Percentiles rank a stretch among this genome's conserved stretches.
Evolutionary conservation across 495 filamentous ascomycete species (phyloP).

Genomic region (Aspergillus steynii): DNA sequence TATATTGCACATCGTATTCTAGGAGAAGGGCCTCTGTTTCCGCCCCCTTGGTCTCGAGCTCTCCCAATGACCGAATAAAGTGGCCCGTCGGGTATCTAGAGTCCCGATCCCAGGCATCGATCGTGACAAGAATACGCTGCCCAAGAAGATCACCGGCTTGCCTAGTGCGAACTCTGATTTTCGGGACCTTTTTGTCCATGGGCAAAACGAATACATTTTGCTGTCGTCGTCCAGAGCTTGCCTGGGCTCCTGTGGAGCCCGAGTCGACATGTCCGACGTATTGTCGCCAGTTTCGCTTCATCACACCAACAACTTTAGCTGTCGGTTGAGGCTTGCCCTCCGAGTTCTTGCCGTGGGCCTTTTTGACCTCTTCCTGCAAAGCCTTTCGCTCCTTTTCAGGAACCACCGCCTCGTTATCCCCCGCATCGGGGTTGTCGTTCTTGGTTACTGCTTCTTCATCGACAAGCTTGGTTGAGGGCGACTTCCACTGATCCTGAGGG

Average conservation of each 20-base stretch:
- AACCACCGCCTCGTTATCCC: constrained; percentile 72
- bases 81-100: constrained; percentile 91
- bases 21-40: constrained; percentile 94
- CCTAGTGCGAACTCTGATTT: constrained; percentile 88
- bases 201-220: constrained; percentile 92
- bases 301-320: constrained; percentile 85
- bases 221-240: constrained; percentile 73
- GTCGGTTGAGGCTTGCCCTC: constrained; percentile 89
- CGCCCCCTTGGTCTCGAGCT: constrained; percentile 90
- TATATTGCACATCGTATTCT: constrained; percentile 96
- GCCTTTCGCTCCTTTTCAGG: constrained; percentile 83
- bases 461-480: constrained; percentile 89
- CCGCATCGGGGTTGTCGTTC: constrained; percentile 86
- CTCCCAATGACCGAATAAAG: constrained; percentile 89
- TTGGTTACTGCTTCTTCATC: constrained; percentile 92
- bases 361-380: constrained; percentile 86
- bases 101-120: constrained; percentile 92
- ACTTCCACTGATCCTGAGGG: constrained; percentile 94
- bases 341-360: constrained; percentile 71
- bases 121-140: constrained; percentile 90
- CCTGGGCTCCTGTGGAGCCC: constrained; percentile 71
- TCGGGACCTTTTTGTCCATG: constrained; percentile 96
- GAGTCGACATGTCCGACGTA: constrained; percentile 95
- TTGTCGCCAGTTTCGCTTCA: constrained; percentile 96
- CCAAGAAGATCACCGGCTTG: constrained; percentile 86